phyloP scores from a whole-genome alignment of 2,329 filamentous ascomycete species.

The Xylaria sp. region DNA sequence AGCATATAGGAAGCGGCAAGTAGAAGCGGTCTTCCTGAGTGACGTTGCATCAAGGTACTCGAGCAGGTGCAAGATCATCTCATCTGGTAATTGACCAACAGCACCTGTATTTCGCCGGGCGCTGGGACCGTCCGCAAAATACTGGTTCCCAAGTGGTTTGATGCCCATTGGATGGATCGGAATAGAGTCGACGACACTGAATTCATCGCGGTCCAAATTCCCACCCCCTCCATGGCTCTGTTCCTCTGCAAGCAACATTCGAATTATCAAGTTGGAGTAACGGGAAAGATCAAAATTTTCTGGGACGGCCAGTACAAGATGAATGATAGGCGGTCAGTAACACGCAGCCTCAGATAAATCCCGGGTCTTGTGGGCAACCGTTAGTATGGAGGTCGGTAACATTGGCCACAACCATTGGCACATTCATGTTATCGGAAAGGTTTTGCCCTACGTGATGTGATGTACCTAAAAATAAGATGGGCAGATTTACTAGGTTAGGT shows the following conservation, averaged over 20 bases:
- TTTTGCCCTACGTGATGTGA: not conserved
- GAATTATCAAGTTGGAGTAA: too few relatives aligned
- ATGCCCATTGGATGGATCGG: constrained; percentile 81
- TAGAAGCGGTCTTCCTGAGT: constrained; percentile 71
- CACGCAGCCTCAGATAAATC: not conserved
- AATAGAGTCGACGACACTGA: constrained; percentile 54
- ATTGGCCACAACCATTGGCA: too few relatives aligned
- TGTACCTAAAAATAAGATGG: not conserved
- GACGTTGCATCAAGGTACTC: constrained; percentile 72
- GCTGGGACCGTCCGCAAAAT: constrained; percentile 67
- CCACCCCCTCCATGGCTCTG: constrained; percentile 28
- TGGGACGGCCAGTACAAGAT: too few relatives aligned
- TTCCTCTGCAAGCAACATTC: constrained; percentile 36
- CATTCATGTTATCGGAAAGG: too few relatives aligned
- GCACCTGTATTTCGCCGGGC: constrained; percentile 69
- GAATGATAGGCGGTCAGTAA: not conserved
- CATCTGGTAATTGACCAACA: constrained; percentile 77
- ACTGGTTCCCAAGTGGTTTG: constrained; percentile 86
- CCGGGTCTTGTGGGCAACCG: not conserved
- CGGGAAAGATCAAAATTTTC: too few relatives aligned
- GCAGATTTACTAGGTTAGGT: not conserved
- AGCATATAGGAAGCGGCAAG: constrained; percentile 86
- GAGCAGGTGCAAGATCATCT: constrained; percentile 75
- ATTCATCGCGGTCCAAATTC: constrained; percentile 21
- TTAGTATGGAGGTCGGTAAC: too few relatives aligned